Base-by-base conservation (phyloP, 441 rosid genomes). In the Bocquillonia castaneifolia region DNA sequence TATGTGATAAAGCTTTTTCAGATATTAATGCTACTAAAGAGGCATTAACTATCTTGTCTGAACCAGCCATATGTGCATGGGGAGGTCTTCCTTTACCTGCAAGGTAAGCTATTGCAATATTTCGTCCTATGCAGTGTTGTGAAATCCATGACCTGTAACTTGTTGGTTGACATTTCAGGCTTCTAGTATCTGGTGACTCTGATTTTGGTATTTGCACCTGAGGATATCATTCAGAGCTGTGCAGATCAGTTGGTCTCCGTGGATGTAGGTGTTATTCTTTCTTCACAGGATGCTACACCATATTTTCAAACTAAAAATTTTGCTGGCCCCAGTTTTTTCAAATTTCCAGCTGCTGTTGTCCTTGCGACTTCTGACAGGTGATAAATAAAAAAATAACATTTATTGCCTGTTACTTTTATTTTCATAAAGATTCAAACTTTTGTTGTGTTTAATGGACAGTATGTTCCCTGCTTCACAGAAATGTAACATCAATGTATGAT, bases 1-100 rank as follows among this genome's bases (percentile, higher is more conserved):
- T 81, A 60, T 74, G 70, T 59, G 81, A 76, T 20, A 66, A 81
- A 44, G 80, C 80, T 44, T 81, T 76, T 62, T 50, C 72, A 40
- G 80, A 81, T 70, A 42, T 45, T 66, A 74, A 59, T 72, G 85
- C 80, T 56, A 56, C 60, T 54, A 76, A 76, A 72, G 60, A 74
- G 57, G 79, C 76, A 44, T 69, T 76, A 69, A 51, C 68, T 54
- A 62, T 71, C 59, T 67, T 76, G 72, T 71, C 77, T 42, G 82
- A 56, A 65, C 80, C 84, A 61, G 64, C 78, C 58, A 69, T 81
- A 66, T 66, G 54, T 71, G 67, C 85, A 62, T 68, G 80, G 8
- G 80, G 85, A 32, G 85, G 80, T 40, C 69, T 81, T 66, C 80
- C 72, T 59, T 67, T 78, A 39, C 62, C 69, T 55, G 76, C 79